Evolutionary conservation across 805 yeast genomes (phyloP).

Genomic region (Jamesozyma spencerorum): DNA sequence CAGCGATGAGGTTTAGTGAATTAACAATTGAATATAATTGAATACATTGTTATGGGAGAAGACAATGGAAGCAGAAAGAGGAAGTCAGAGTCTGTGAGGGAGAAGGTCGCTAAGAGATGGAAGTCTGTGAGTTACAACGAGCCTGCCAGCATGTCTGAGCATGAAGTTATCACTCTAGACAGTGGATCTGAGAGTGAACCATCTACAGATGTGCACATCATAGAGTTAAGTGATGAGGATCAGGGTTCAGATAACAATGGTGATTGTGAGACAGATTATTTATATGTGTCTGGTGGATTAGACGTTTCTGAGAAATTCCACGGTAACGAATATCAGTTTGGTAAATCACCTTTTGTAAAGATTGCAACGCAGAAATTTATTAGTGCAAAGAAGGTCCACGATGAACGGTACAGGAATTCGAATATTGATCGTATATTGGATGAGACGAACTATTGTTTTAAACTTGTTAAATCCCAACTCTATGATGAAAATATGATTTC

Average conservation of each 20-base stretch:
- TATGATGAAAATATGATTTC: slow-evolving; percentile 13
- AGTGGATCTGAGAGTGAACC: neutral
- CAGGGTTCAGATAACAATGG: no score
- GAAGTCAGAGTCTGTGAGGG: neutral
- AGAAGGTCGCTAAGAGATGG: neutral
- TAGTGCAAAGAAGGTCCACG: neutral
- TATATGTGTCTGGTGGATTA: no score
- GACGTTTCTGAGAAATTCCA: no score
- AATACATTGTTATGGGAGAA: no score
- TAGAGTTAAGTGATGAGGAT: no score
- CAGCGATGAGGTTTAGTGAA: no score
- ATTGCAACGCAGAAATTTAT: no score
- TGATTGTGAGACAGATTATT: no score
- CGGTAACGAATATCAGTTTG: no score
- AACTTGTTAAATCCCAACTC: slow-evolving; percentile 16
- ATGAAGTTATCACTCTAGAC: neutral
- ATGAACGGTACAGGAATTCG: neutral
- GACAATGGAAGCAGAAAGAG: neutral
- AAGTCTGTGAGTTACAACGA: neutral
- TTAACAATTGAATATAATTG: no score
- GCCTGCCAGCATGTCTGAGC: neutral
- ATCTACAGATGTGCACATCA: no score
- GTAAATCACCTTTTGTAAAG: no score
- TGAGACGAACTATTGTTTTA: slow-evolving; percentile 10
- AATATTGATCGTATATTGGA: neutral